Evolutionary conservation across 2,329 filamentous ascomycete species (phyloP).

Genomic region (Pseudogymnoascus sp.): DNA sequence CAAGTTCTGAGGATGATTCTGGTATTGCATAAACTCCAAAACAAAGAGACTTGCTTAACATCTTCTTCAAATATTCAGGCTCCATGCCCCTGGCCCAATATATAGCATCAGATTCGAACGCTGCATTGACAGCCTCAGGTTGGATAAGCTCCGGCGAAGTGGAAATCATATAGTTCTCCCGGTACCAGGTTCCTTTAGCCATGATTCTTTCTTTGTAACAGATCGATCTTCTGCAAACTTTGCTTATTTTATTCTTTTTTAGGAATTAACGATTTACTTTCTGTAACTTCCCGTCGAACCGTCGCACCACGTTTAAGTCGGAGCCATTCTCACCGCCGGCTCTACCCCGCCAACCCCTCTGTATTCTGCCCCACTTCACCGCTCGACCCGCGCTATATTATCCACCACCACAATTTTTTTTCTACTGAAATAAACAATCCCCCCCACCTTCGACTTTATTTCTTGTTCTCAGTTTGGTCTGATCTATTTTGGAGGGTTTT

Average conservation of each 20-base stretch:
- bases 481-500: conserved; percentile 11
- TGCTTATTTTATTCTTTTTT: background rate
- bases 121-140: conserved; percentile 47
- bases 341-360: conserved; percentile 4
- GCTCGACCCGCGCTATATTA: conserved; percentile 10
- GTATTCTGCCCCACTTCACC: conserved; percentile 11
- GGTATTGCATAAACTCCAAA: conserved; percentile 49
- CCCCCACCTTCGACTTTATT: conserved; percentile 4
- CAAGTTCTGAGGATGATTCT: conserved; percentile 30
- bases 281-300: background rate
- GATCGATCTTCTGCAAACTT: background rate
- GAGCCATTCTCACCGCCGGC: conserved; percentile 2
- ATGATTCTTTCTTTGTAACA: conserved; percentile 15
- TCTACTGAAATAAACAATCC: conserved; percentile 9
- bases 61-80: conserved; percentile 42
- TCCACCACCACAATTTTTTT: conserved; percentile 11
- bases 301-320: background rate
- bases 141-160: conserved; percentile 53
- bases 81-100: conserved; percentile 56
- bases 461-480: conserved; percentile 13
- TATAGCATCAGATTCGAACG: conserved; percentile 50
- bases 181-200: conserved; percentile 38
- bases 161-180: conserved; percentile 53
- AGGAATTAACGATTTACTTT: background rate
- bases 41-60: conserved; percentile 53